A percentile compares a stretch with the other conserved stretches of the same genome.
Evolutionary conservation across 2,329 filamentous ascomycete species (phyloP).

Genomic region (Neonectria neomacrospora): DNA sequence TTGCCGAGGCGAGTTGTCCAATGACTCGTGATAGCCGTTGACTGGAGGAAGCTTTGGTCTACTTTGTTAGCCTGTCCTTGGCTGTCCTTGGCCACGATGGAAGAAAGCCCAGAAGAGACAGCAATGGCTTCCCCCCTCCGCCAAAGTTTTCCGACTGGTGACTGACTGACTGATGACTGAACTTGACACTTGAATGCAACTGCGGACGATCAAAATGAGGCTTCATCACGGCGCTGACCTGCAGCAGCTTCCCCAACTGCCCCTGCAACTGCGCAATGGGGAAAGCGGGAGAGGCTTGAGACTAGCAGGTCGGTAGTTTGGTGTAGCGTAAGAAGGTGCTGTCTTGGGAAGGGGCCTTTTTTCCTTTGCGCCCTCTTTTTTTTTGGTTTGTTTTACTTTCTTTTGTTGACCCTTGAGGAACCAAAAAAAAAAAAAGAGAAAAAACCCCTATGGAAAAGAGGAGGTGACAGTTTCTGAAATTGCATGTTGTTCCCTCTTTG

Average conservation of each 20-base stretch:
- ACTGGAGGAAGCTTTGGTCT: not conserved
- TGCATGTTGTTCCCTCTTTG: too few species aligned
- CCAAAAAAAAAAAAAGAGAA: not conserved
- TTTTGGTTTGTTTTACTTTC: not conserved
- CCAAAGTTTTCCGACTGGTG: too few species aligned
- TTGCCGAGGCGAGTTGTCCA: not conserved
- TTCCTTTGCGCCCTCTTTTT: not conserved
- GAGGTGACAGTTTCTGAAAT: too few species aligned
- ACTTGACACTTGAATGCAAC: not conserved
- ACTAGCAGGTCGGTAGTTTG: not conserved
- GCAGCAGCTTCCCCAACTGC: too few species aligned
- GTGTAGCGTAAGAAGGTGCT: not conserved
- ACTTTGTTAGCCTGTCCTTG: not conserved
- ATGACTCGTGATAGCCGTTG: not conserved
- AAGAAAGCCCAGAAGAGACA: not conserved
- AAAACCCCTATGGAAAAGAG: too few species aligned
- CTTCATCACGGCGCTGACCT: not conserved
- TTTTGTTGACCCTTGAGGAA: not conserved
- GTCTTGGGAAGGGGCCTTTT: not conserved
- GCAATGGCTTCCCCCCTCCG: too few species aligned
- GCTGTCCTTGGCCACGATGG: too few species aligned
- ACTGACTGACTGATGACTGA: not conserved
- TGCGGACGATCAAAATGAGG: not conserved
- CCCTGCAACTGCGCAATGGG: too few species aligned
- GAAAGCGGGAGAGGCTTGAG: not conserved